A percentile compares a stretch with the other conserved stretches of the same genome.
Conservation (phyloP, 495 filamentous ascomycete species). For the Aspergillus cavernicola region DNA sequence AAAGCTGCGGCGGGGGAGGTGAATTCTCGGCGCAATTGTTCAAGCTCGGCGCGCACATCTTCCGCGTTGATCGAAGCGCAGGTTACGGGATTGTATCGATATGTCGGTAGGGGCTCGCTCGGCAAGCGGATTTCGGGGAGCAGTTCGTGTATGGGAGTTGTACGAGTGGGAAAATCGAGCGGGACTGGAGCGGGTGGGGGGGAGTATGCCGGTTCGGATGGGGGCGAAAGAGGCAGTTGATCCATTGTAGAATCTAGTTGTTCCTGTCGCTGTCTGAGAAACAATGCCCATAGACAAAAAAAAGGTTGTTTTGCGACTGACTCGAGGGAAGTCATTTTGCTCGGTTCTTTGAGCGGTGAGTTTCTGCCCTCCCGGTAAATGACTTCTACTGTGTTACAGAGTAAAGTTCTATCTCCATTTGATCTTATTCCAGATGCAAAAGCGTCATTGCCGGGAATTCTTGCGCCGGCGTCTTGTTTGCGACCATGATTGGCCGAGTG, state of each 20-base stretch:
- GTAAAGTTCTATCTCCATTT: too few species aligned
- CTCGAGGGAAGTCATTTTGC: background rate
- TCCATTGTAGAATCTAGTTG: constrained; percentile 19
- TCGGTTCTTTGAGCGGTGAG: background rate
- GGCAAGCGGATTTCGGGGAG: constrained; percentile 41
- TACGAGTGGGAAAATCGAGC: constrained; percentile 35
- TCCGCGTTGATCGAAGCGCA: constrained; percentile 31
- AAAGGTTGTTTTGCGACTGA: too few species aligned
- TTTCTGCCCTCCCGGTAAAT: background rate
- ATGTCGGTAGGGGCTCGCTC: constrained; percentile 25
- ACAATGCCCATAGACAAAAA: too few species aligned
- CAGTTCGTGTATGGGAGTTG: constrained; percentile 39
- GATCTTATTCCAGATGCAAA: too few species aligned
- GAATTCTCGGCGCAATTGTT: constrained; percentile 36
- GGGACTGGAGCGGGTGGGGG: constrained; percentile 21
- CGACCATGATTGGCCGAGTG: too few species aligned
- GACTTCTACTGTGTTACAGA: too few species aligned
- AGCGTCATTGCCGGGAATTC: too few species aligned
- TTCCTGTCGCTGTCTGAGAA: background rate
- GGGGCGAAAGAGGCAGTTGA: constrained; percentile 32
- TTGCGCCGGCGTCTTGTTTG: too few species aligned
- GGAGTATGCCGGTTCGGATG: constrained; percentile 24
- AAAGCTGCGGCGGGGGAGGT: constrained; percentile 33
- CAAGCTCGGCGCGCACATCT: constrained; percentile 32
- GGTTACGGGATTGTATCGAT: constrained; percentile 40